phyloP scores from a whole-genome alignment of 2,329 filamentous ascomycete genomes.

The Parastagonospora avenae region DNA sequence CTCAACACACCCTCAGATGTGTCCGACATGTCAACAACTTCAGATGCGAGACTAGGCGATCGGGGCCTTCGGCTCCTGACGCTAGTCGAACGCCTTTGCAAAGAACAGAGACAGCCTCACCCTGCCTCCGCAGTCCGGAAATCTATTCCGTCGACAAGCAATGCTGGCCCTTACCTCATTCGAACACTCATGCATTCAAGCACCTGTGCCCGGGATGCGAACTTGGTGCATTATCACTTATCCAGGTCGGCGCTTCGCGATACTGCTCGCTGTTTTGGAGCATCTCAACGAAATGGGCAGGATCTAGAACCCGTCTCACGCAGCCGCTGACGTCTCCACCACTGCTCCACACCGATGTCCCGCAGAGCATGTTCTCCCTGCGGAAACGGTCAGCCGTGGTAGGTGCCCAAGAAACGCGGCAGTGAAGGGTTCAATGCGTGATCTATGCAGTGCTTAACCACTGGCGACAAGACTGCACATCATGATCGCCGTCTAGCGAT shows the following conservation, averaged over 20 bases:
- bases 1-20: slow-evolving; percentile 16
- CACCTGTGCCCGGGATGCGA: slow-evolving; percentile 8
- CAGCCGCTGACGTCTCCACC: slow-evolving; percentile 19
- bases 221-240: slow-evolving; percentile 11
- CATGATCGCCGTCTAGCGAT: slow-evolving; percentile 1
- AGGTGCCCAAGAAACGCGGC: neutral
- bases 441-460: too few relatives aligned
- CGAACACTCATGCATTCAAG: neutral
- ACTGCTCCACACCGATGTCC: slow-evolving; percentile 1
- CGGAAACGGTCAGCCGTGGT: slow-evolving; percentile 7
- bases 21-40: slow-evolving; percentile 14
- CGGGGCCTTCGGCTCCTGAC: slow-evolving; percentile 18
- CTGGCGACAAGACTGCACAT: neutral
- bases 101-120: neutral
- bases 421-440: neutral
- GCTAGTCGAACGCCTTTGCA: slow-evolving; percentile 4
- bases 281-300: slow-evolving; percentile 9
- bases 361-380: neutral
- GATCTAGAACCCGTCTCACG: slow-evolving; percentile 19
- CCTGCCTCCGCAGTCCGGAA: neutral
- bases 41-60: slow-evolving; percentile 12
- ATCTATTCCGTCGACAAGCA: neutral
- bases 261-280: slow-evolving; percentile 22
- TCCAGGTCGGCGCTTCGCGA: slow-evolving; percentile 25
- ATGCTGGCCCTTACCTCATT: neutral